Evolutionary conservation across 106 monocot species (phyloP), one percentile per base, ranked within the genome.

Genomic region (Amphibolis antarctica): DNA sequence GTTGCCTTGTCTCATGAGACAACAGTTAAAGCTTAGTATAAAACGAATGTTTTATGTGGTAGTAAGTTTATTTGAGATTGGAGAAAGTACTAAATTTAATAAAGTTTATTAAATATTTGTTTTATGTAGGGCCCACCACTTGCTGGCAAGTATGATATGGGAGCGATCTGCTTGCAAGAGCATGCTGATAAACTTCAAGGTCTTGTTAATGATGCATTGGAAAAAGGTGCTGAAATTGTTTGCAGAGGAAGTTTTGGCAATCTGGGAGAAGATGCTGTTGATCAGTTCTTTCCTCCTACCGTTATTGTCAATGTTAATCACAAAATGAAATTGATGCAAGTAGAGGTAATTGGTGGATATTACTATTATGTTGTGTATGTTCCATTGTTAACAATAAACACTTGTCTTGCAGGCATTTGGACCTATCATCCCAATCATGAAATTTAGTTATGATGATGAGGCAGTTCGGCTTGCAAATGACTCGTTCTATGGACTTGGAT

Each of bases 341-440:
- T 92, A 69, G 98, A 99, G 88, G 98, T 90, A 77, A 20, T 10
- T 76, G 1, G 26, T 28, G n/a, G 1, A 1, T 12, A 56, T 25
- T 61, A 6, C 18, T 44, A 49, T 18, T 15, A 12, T 44, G 12
- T 22, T 53, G 15, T 7, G 27, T 17, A 23, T 28, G 10, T 70
- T 12, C 21, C 18, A 10, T 44, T n/a, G 14, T 36, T 36, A 7
- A 36, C 56, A 45, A 49, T 25, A 66, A 57, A 60, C 51, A 47
- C 22, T 17, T 50, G 4, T 44, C 27, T 1, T 84, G 55, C 81
- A 99, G 98, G 77, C 91, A 60, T 99, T 99, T 81, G 98, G 91
- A 59, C 98, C 98, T 30, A 92, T 99, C 52, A 76, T 99, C 13
- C 98, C 98, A 42, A 98, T 99, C 30, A 99, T 99, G 98, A 82